These are phyloP conservation scores for Oropetium thomaeum DNA, from an alignment of 176 grass and related monocot species.

Conservation along the genomic window DNA sequence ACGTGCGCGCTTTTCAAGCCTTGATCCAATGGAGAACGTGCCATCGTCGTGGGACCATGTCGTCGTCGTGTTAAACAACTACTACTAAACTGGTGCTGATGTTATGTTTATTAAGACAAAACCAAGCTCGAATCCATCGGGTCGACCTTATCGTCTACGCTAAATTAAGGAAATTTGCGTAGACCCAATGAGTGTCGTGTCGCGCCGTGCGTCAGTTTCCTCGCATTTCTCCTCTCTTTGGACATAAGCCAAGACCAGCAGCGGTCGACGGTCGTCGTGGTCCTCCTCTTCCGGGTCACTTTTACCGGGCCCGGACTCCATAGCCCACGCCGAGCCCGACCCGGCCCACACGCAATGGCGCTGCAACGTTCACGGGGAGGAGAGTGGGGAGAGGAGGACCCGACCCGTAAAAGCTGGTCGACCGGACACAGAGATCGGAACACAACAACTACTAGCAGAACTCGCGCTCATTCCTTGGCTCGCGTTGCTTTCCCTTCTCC, in stretches of 20 bases:
- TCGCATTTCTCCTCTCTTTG: no score
- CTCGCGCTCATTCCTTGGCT: no score
- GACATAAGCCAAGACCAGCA: no score
- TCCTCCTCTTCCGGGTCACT: no score
- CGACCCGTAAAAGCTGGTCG: neutral
- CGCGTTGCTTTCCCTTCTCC: neutral
- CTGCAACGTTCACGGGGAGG: constrained; percentile 7
- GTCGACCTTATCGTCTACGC: no score
- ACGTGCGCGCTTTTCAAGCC: neutral
- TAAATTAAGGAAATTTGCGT: no score
- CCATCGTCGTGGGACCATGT: neutral
- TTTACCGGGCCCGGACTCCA: no score
- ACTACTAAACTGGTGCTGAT: neutral
- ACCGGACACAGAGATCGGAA: neutral
- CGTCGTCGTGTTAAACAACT: no score
- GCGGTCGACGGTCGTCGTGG: no score
- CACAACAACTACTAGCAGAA: neutral
- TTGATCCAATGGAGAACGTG: neutral
- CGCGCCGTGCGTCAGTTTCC: no score
- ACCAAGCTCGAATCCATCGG: neutral
- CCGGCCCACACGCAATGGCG: neutral
- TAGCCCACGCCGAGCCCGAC: neutral
- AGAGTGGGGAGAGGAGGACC: no score
- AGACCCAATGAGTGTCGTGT: neutral
- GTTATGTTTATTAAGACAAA: neutral